A percentile compares a stretch with the other conserved stretches of the same genome.
These are phyloP conservation scores for Pisolithus orientalis DNA, from an alignment of 768 basidiomycete species.

Conservation along the genomic window DNA sequence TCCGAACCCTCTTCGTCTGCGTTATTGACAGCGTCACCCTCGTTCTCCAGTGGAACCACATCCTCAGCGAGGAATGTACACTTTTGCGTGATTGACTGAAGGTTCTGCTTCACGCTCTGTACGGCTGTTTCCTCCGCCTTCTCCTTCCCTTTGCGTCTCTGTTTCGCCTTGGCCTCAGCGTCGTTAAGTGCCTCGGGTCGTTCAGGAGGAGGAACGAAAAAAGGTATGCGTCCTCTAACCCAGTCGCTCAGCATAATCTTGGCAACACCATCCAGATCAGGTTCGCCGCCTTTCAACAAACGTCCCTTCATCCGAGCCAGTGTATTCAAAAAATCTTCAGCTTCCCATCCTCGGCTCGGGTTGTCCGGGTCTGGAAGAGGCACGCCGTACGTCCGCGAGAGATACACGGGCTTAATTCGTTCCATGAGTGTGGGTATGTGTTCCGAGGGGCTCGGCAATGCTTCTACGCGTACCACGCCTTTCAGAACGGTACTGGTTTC, in stretches of 20 bases:
- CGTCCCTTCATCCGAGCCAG: conserved; percentile 90
- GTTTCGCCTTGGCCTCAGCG: conserved; percentile 42
- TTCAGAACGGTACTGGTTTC: conserved; percentile 92
- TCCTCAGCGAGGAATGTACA: conserved; percentile 84
- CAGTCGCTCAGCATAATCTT: conserved; percentile 95
- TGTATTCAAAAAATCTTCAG: conserved; percentile 75
- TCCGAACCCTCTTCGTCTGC: conserved; percentile 20
- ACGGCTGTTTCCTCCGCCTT: conserved; percentile 30
- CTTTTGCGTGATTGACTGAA: conserved; percentile 84
- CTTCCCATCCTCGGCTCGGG: conserved; percentile 49
- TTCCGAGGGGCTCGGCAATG: conserved; percentile 85
- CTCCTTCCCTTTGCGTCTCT: conserved; percentile 52
- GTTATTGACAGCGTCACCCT: conserved; percentile 23
- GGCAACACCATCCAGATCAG: conserved; percentile 85
- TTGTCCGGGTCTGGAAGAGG: conserved; percentile 55
- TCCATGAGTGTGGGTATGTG: conserved; percentile 85
- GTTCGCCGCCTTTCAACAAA: conserved; percentile 89
- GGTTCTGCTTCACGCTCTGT: conserved; percentile 75
- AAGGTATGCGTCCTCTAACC: conserved; percentile 96
- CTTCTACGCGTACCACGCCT: conserved; percentile 94
- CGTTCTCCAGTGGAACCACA: conserved; percentile 57
- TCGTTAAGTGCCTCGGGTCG: conserved; percentile 64
- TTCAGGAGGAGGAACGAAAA: conserved; percentile 90
- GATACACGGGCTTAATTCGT: conserved; percentile 90
- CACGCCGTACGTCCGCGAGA: conserved; percentile 78